Base-by-base conservation (phyloP, 345 rosid species). In the Aegle marmelos region DNA sequence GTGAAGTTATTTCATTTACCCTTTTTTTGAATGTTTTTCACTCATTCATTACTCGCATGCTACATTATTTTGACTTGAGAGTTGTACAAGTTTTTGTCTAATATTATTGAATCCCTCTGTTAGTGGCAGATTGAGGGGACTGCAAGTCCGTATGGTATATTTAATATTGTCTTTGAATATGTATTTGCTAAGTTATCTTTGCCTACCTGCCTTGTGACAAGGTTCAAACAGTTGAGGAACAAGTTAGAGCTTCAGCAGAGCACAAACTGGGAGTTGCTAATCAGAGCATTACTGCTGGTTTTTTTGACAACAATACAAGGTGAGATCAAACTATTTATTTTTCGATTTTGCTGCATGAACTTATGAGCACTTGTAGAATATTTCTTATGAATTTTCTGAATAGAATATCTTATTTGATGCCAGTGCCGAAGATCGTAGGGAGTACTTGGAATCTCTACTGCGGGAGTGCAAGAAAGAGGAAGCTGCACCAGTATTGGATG, bases 231-330 rank as follows among this genome's bases (percentile, higher is more conserved):
- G 97, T 94, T 67, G 98, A 94, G 86, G 97, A 94, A 83, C 97
- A 94, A 91, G 98, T 94, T 37, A 89, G 98, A 85, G 97, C 96
- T 83, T 78, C 98, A 48, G 97, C 98, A 22, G 97, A 94, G 85
- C 98, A 94, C 86, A 94, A 94, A 86, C 90, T 94, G 76, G 98
- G 98, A 79, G 97, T 94, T 82, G 98, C 97, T 82, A 92, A 94
- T 84, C 98, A 94, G 90, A 94, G 98, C 77, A 94, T 94, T 70
- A 94, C 98, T 76, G 98, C 98, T 56, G 98, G 98, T 48, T 94
- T 94, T 86, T 92, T 92, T 84, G 97, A 94, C 91, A 94, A 94
- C 69, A 90, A 94, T 80, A 92, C 98, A 60, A 94, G 98, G 98
- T 91, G 64, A 85, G n/a, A 37, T 45, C 53, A 45, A 74, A 39